Evolutionary conservation across 495 filamentous ascomycete genomes (phyloP).

Genomic region (Thermochaetoides thermophila): DNA sequence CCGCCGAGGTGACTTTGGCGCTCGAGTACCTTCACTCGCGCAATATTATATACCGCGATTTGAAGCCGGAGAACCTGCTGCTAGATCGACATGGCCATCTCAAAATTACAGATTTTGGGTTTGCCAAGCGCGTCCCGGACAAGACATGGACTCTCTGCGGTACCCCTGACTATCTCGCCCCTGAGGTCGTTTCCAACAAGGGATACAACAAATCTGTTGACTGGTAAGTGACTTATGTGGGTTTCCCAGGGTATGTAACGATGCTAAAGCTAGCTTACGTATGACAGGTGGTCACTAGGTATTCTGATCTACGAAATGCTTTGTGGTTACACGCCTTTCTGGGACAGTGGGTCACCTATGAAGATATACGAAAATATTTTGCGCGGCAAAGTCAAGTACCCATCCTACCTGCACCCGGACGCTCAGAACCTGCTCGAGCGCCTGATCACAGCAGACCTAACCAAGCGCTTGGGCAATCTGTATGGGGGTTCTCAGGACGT

Average conservation of each 20-base stretch:
- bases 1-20: constrained; percentile 88
- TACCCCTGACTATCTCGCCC: constrained; percentile 95
- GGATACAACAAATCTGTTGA: constrained; percentile 99
- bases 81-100: constrained; percentile 92
- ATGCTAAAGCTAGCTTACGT: no score
- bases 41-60: constrained; percentile 92
- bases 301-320: constrained; percentile 99
- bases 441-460: constrained; percentile 87
- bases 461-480: constrained; percentile 87
- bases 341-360: constrained; percentile 92
- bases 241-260: no score
- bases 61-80: constrained; percentile 93
- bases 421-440: constrained; percentile 83
- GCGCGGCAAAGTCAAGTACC: constrained; percentile 85
- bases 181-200: constrained; percentile 92
- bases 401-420: constrained; percentile 85
- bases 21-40: constrained; percentile 90
- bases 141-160: constrained; percentile 98
- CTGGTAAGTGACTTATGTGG: constrained; percentile 47
- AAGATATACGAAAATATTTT: constrained; percentile 99
- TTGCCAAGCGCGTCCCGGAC: constrained; percentile 95
- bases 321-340: constrained; percentile 96
- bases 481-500: constrained; percentile 87
- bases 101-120: constrained; percentile 98
- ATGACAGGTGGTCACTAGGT: constrained; percentile 93